Base-by-base conservation (phyloP, 148 eudicot species). In the Camellia granthamiana region DNA sequence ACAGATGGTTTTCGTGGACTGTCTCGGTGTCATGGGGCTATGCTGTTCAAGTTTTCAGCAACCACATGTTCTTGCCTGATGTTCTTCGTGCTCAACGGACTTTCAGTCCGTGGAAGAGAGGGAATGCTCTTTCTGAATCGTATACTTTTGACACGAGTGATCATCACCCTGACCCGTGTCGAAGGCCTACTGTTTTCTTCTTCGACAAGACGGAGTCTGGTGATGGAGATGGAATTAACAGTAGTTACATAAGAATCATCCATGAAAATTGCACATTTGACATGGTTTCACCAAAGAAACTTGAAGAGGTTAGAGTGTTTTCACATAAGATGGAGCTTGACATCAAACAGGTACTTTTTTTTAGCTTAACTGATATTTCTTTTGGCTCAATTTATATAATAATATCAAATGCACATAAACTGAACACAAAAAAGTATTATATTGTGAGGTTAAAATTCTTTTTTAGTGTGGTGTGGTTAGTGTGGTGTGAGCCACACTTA, bases 1-100 rank as follows among this genome's bases (percentile, higher is more conserved):
- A 93, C 66, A 85, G 85, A 0, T 90, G 94, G 98, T 91, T 89
- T 79, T 89, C 90, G 0, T 94, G 97, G 98, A 94, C 98, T 0
- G 74, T 91, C 52, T 94, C 98, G 1, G 87, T 94, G 21, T 94
- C 97, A 0, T 92, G 98, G 98, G 98, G 98, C 23, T 94, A 91
- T 58, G 90, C 91, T 0, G 91, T 94, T 18, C 86, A 91, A 74
- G 82, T 94, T 0, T 90, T 84, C 71, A 79, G 68, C 46, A 79
- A 49, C 55, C 88, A 86, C 76, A 74, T 91, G 7, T 42, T 79
- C 38, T 76, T 92, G 78, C 84, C 87, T 2, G 89, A 91, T 41
- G 84, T 72, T 7, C 81, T 91, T 13, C 89, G 89, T 13, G 65
- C 67, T 0, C 86, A 83, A 51, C 83, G 86, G 56, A 92, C 94